These are phyloP conservation scores for Lentinula aciculospora DNA, from an alignment of 768 basidiomycete genomes.

Conservation along the genomic window DNA sequence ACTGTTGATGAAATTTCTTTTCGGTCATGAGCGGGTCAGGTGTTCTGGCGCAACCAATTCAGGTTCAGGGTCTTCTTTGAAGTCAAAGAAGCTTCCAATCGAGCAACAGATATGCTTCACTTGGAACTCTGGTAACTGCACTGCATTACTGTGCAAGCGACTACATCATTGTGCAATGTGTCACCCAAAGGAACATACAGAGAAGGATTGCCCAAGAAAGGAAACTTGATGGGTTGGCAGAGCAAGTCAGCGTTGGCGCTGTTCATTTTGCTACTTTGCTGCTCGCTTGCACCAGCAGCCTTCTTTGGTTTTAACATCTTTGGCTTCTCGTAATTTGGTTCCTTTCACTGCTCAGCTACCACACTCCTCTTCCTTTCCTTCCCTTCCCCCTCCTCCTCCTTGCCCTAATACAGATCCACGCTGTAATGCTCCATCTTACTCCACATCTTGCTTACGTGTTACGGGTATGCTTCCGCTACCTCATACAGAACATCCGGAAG, in stretches of 20 bases:
- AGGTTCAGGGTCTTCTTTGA: neutral
- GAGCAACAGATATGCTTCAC: neutral
- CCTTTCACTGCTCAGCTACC: neutral
- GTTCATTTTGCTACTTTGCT: neutral
- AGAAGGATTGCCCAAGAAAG: neutral
- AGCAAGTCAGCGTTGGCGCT: too few relatives aligned
- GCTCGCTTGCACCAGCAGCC: neutral
- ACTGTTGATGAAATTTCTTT: neutral
- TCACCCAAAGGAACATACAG: neutral
- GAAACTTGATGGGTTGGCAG: too few relatives aligned
- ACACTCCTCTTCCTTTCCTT: neutral
- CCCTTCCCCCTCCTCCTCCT: constrained; percentile 1
- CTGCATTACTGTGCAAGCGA: neutral
- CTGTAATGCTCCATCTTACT: constrained; percentile 7
- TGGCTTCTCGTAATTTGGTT: neutral
- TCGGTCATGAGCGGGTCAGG: neutral
- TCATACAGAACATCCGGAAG: too few relatives aligned
- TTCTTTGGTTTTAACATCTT: neutral
- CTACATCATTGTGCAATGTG: too few relatives aligned
- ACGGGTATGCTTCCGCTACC: too few relatives aligned
- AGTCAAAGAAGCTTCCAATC: neutral
- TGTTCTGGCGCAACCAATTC: neutral
- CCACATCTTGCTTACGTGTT: neutral
- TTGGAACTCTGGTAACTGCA: neutral
- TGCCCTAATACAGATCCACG: constrained; percentile 13